phyloP scores from a whole-genome alignment of 768 basidiomycete genomes.

The Tricholomella constricta region DNA sequence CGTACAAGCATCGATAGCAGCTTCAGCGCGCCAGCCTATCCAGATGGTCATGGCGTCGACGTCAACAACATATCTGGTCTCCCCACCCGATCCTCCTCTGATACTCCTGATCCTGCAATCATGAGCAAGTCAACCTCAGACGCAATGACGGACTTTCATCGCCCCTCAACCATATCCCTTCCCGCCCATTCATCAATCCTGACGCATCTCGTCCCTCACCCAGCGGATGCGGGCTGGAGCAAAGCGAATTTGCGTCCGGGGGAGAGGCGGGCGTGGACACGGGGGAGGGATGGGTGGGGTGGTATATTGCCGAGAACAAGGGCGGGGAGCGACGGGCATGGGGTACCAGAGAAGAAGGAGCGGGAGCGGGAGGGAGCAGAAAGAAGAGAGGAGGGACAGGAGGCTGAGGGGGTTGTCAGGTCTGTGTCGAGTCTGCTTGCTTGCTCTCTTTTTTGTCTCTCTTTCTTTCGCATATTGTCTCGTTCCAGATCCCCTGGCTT shows the following conservation, averaged over 20 bases:
- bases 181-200: neutral
- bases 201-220: neutral
- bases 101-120: neutral
- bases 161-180: neutral
- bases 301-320: conserved; percentile 34
- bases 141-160: neutral
- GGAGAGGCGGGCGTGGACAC: conserved; percentile 70
- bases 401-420: conserved; percentile 61
- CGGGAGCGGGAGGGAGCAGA: conserved; percentile 40
- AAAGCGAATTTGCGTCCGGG: conserved; percentile 42
- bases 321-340: conserved; percentile 26
- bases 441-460: neutral
- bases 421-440: conserved; percentile 35
- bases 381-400: conserved; percentile 36
- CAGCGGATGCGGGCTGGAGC: conserved; percentile 35
- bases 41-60: neutral
- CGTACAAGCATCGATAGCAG: neutral
- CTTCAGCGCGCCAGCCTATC: neutral
- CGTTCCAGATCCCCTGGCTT: no score
- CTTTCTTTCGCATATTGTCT: neutral
- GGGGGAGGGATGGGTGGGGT: conserved; percentile 72
- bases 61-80: neutral
- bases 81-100: neutral
- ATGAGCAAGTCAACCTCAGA: neutral
- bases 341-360: conserved; percentile 48